A percentile compares a stretch with the other conserved stretches of the same genome.
Evolutionary conservation across 202 grass and related monocot species (phyloP).

Genomic region (Elaeis oleifera): DNA sequence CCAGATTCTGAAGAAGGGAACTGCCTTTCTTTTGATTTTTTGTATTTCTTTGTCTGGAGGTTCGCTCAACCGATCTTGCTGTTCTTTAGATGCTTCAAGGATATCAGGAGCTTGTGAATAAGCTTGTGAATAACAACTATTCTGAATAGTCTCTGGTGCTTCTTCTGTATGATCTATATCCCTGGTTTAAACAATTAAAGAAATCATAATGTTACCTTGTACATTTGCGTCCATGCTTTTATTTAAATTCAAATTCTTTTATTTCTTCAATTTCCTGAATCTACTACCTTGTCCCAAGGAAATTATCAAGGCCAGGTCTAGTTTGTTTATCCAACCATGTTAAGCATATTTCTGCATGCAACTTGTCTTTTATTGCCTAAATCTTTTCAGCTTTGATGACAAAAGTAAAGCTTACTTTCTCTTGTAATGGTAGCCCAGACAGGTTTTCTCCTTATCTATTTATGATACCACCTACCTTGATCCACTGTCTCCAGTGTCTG

Average conservation of each 20-base stretch:
- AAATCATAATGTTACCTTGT: background rate
- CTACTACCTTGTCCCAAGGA: too few relatives aligned
- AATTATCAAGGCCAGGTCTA: too few relatives aligned
- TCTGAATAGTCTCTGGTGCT: background rate
- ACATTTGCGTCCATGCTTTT: too few relatives aligned
- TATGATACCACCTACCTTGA: slow-evolving; percentile 30
- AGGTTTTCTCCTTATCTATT: too few relatives aligned
- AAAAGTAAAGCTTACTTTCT: too few relatives aligned
- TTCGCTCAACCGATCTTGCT: slow-evolving; percentile 11
- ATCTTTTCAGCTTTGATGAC: too few relatives aligned
- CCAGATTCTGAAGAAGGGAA: slow-evolving; percentile 47
- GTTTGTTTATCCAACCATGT: too few relatives aligned
- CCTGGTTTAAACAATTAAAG: slow-evolving; percentile 1
- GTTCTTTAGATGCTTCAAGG: slow-evolving; percentile 11
- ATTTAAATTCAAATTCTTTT: too few relatives aligned
- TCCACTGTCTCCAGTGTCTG: slow-evolving; percentile 15
- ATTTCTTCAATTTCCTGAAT: too few relatives aligned
- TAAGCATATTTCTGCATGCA: too few relatives aligned
- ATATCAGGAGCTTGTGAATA: background rate
- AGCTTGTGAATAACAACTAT: background rate
- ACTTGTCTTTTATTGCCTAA: too few relatives aligned
- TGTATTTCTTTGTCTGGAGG: slow-evolving; percentile 7
- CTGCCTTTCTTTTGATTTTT: slow-evolving; percentile 17
- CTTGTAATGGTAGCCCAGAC: too few relatives aligned
- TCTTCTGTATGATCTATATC: background rate